Base-by-base conservation (phyloP, 371 early-diverging fungal genomes). In the Mucor sp. region DNA sequence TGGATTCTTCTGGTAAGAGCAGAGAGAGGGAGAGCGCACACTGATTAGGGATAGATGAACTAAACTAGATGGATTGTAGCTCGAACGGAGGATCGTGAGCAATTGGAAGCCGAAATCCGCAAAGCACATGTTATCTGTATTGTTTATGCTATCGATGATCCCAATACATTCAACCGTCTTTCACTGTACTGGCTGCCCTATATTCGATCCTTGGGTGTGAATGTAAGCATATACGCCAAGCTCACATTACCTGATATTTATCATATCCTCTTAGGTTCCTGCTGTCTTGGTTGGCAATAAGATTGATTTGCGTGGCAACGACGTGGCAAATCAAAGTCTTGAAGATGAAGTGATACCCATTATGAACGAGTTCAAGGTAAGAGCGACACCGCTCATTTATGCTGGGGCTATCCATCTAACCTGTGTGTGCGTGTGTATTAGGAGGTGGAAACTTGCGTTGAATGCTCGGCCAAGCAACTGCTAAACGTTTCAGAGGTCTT, bases 381-480 rank as follows among this genome's bases (percentile, higher is more conserved):
- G 41, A 41, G 41, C 41, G 17, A 15, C 17, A 4, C 41, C 17
- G 17, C 17, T 6, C 9, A 1, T 41, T 41, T 1, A 41, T 41
- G 41, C 41, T 41, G 14, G 14, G 14, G 37, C 11, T 3, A 14
- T 41, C 1, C 41, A 41, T 41, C 41, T 41, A 41, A 41, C 41
- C 5, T 12, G 37, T 35, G 37, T 9, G 37, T 35, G 12, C 5
- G 5, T 41, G 8, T 35, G 35, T 48, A 21, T 32, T 69, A 93
- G 91, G 98, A 97, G 80, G 96, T 99, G n/a, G 99, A 99, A 76
- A 96, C 97, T 0, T 96, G 97, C 75, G 93, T 98, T 32, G 98
- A 99, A 75, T 97, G 97, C 74, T 97, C 97, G 2, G 94, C 97
- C n/a, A 95, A 95, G 75, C 91, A 93, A 70, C 80, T 94, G 28